Percentiles rank a stretch among this genome's conserved stretches.
These are phyloP conservation scores for Trichosporon coremiiforme DNA, from an alignment of 1,284 basidiomycete species.

Conservation along the genomic window DNA sequence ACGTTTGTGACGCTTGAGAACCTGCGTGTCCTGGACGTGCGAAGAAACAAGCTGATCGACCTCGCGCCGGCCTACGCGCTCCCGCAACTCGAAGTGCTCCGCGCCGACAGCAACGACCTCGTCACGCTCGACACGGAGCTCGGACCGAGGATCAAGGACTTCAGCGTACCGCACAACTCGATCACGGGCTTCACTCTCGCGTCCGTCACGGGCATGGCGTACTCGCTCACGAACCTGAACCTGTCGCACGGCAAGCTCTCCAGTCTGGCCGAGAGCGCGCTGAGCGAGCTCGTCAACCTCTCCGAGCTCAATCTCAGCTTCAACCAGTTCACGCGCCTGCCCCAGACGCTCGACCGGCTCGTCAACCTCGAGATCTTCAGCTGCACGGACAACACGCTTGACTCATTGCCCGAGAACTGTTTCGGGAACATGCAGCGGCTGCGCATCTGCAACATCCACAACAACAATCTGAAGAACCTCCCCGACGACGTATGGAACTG, in stretches of 20 bases:
- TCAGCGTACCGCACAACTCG: slow-evolving; percentile 58
- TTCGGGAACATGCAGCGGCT: slow-evolving; percentile 78
- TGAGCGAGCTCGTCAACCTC: slow-evolving; percentile 74
- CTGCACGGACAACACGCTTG: slow-evolving; percentile 87
- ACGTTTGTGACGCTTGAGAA: slow-evolving; percentile 66
- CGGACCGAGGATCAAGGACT: slow-evolving; percentile 63
- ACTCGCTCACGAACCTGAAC: slow-evolving; percentile 76
- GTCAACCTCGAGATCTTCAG: slow-evolving; percentile 71
- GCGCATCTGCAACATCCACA: slow-evolving; percentile 80
- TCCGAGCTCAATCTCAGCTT: slow-evolving; percentile 73
- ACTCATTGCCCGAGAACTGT: slow-evolving; percentile 68
- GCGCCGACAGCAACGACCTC: slow-evolving; percentile 78
- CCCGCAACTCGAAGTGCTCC: slow-evolving; percentile 68
- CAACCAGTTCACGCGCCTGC: slow-evolving; percentile 83
- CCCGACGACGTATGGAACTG: slow-evolving; percentile 85
- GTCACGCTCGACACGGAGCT: slow-evolving; percentile 76
- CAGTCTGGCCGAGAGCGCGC: slow-evolving; percentile 71
- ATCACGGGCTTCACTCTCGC: slow-evolving; percentile 72
- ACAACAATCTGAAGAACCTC: slow-evolving; percentile 82
- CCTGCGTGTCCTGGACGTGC: slow-evolving; percentile 74
- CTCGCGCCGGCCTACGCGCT: slow-evolving; percentile 70
- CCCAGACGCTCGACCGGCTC: slow-evolving; percentile 76
- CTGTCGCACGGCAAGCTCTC: slow-evolving; percentile 90
- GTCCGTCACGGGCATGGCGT: slow-evolving; percentile 64
- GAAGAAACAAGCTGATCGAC: slow-evolving; percentile 78